Base-by-base conservation (phyloP, 331 rosid species). In the Prunus yedoensis region DNA sequence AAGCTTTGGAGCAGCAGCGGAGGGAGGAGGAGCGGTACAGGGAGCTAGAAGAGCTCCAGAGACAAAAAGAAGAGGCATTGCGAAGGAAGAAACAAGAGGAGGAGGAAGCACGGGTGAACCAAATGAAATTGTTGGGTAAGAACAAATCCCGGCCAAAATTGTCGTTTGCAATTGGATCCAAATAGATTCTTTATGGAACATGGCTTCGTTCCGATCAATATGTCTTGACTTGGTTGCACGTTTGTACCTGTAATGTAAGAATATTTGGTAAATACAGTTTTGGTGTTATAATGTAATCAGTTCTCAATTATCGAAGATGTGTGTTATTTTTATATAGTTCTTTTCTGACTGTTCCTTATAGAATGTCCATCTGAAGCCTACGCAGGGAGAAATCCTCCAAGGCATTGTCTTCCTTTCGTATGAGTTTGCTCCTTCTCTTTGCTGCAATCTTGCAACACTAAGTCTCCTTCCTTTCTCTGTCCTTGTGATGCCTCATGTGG, bases 21-120 rank as follows among this genome's bases (percentile, higher is more conserved):
- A 88, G 92, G 79, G 99, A 95, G 86, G 99, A 95, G 83, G 98
- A 95, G 59, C 89, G 99, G 50, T 95, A 89, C 60, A 85, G 89
- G 79, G 98, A 95, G 84, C 91, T 95, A 23, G 99, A 92, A 81
- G 97, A 92, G 89, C 82, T 92, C 13, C 99, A 92, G 78, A 92
- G 99, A 79, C 97, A 95, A 81, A 91, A 91, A 66, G 99, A 95
- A 88, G 99, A 92, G 78, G 91, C 91, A 3, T 74, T 89, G 92
- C 82, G 88, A 38, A 88, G 96, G 87, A 92, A 88, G 87, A 90
- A 88, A 84, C 97, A 81, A 51, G 93, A 92, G 63, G 98, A 92
- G 85, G 99, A 92, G 38, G 93, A 95, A 85, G 91, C 89, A 63
- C 89, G 93, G 38, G 4, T 41, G 51, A 95, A 95, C 82, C 99